Base-by-base conservation (phyloP, 2,329 filamentous ascomycete species). In the Botryosphaeria dothidea region DNA sequence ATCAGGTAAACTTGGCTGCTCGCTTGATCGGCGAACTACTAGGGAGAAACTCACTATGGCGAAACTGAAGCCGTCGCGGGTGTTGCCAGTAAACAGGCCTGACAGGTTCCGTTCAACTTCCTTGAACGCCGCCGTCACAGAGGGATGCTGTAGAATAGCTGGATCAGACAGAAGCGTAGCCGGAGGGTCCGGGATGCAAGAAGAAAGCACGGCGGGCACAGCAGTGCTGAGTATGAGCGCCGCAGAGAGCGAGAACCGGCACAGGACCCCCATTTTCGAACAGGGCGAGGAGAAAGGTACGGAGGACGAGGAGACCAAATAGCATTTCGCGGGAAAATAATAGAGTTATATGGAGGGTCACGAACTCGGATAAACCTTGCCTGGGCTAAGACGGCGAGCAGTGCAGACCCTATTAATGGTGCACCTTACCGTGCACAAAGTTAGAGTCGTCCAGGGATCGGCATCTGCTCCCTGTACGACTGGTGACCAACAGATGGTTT, bases 21-120 rank as follows among this genome's bases (percentile, higher is more conserved):
- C 3, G n/a, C 5, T n/a, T n/a, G 21, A 19, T 21, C 6, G 2
- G 13, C n/a, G 36, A 17, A 7, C 34, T 34, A 45, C 3, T 19
- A 54, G 49, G 8, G 3, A 46, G 19, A 45, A 48, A 71, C 73
- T 46, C 67, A 74, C 73, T 17, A 75, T 61, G 2, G 71, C 73
- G 31, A 75, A 71, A 51, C 70, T 73, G 21, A 75, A 62, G 5
- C 72, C 72, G 69, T 75, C 73, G 6, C 71, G 66, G 1, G 72
- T 74, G 2, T 66, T 68, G 15, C 71, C 71, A 4, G 67, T 43
- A 27, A 69, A 74, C 1, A 72, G 57, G 3, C 51, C 60, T 3
- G 68, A 67, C 11, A 74, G 65, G n/a, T 66, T 70, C 13, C 49
- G 17, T 23, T 69, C 66, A 0, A 74, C 67, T 49, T 67, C 64